phyloP scores from a whole-genome alignment of 495 filamentous ascomycete species.

The Gamarada debralockiae region DNA sequence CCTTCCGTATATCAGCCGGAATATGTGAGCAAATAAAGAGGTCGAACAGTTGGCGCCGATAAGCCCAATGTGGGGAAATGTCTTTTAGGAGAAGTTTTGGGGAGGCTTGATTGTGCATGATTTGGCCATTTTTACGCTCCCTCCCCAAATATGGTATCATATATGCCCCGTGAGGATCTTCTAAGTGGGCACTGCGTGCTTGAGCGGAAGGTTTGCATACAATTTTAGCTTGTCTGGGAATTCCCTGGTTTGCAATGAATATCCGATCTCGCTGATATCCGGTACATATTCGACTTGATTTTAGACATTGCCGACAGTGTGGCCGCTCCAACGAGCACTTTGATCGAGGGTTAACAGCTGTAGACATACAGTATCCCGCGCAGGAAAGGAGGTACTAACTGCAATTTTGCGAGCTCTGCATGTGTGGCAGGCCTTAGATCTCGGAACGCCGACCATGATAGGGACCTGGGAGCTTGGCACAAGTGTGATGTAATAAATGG shows the following conservation, averaged over 20 bases:
- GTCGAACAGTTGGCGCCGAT: conserved; percentile 12
- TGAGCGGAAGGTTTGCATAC: too few species aligned
- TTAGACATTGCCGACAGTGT: conserved; percentile 31
- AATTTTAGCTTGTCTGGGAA: too few species aligned
- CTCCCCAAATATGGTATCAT: too few species aligned
- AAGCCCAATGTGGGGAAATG: too few species aligned
- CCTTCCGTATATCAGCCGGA: too few species aligned
- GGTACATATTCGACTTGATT: conserved; percentile 32
- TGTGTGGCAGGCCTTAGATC: conserved; percentile 44
- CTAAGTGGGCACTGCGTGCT: too few species aligned
- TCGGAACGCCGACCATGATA: conserved; percentile 45
- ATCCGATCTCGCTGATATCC: conserved; percentile 34
- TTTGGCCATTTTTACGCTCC: not conserved
- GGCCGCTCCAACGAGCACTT: conserved; percentile 37
- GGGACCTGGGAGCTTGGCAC: too few species aligned
- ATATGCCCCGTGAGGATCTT: too few species aligned
- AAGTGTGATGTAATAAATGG: too few species aligned
- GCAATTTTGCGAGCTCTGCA: conserved; percentile 39
- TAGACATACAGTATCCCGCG: too few species aligned
- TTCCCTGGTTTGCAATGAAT: conserved; percentile 27
- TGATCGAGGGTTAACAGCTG: not conserved
- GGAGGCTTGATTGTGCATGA: not conserved
- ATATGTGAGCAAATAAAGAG: conserved; percentile 9
- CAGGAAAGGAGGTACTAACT: conserved; percentile 22
- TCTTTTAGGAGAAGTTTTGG: too few species aligned